Percentiles rank a stretch among this genome's conserved stretches.
Conservation (phyloP, 345 rosid species). For the Gossypium herbaceum region DNA sequence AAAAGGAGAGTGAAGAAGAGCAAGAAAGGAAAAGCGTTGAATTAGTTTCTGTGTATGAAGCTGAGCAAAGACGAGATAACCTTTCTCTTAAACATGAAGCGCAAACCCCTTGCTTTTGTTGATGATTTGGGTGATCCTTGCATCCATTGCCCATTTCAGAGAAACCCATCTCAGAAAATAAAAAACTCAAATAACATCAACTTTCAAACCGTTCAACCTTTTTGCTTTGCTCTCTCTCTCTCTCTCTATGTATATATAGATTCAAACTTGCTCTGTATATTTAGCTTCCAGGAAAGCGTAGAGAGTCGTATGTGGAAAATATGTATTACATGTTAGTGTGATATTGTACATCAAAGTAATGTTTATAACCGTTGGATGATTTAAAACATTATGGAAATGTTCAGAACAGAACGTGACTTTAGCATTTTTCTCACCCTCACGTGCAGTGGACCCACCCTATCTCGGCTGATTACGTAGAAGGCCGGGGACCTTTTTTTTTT, state of each 20-base stretch:
- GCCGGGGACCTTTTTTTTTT: too few relatives aligned
- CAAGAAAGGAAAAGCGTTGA: not conserved
- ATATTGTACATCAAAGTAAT: not conserved
- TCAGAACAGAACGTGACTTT: not conserved
- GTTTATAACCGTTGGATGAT: not conserved
- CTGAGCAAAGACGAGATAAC: conserved; percentile 16
- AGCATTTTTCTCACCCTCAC: not conserved
- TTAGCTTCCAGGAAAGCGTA: too few relatives aligned
- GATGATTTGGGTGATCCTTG: conserved; percentile 31
- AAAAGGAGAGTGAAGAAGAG: not conserved
- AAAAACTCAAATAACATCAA: not conserved
- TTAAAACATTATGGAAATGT: not conserved
- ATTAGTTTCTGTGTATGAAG: conserved; percentile 5
- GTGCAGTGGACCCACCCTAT: not conserved
- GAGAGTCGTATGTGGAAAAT: not conserved
- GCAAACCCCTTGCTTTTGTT: conserved; percentile 38
- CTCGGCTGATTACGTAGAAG: too few relatives aligned
- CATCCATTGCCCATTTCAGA: conserved; percentile 22
- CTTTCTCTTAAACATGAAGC: conserved; percentile 40
- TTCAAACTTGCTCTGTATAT: too few relatives aligned
- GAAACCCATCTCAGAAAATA: conserved; percentile 19
- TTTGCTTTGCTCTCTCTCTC: not conserved
- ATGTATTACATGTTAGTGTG: not conserved
- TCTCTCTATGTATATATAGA: not conserved
- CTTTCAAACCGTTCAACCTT: not conserved